Evolutionary conservation across 305 asterid genomes (phyloP).

Genomic region (Solanum hybrid): DNA sequence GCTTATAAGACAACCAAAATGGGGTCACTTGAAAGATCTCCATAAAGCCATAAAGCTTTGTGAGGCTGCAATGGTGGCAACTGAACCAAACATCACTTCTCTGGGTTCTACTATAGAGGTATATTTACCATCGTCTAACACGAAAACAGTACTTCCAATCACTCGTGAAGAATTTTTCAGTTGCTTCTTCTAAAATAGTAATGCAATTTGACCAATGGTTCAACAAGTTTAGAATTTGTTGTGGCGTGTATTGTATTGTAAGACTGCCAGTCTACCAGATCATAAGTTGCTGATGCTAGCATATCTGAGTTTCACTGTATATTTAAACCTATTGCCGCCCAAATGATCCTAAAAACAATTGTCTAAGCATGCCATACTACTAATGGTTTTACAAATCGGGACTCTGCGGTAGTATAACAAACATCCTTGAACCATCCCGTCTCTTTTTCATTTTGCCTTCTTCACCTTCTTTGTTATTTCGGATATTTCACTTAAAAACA

Average conservation of each 20-base stretch:
- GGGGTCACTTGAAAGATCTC: conserved; percentile 89
- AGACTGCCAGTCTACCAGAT: background rate
- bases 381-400: background rate
- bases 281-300: background rate
- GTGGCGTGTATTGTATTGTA: background rate
- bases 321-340: background rate
- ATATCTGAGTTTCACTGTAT: background rate
- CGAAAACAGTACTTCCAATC: background rate
- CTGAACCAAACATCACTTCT: conserved; percentile 71
- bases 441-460: background rate
- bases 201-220: background rate
- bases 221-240: background rate
- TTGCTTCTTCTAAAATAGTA: background rate
- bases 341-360: background rate
- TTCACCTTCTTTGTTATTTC: background rate
- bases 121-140: background rate
- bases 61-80: conserved; percentile 76
- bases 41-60: conserved; percentile 94
- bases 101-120: conserved; percentile 86
- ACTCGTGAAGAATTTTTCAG: background rate
- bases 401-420: background rate
- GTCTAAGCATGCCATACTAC: background rate
- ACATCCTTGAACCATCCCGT: background rate
- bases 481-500: background rate
- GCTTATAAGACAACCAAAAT: conserved; percentile 74